Evolutionary conservation across 495 filamentous ascomycete genomes (phyloP).

Genomic region (Sphaerosporella brunnea): DNA sequence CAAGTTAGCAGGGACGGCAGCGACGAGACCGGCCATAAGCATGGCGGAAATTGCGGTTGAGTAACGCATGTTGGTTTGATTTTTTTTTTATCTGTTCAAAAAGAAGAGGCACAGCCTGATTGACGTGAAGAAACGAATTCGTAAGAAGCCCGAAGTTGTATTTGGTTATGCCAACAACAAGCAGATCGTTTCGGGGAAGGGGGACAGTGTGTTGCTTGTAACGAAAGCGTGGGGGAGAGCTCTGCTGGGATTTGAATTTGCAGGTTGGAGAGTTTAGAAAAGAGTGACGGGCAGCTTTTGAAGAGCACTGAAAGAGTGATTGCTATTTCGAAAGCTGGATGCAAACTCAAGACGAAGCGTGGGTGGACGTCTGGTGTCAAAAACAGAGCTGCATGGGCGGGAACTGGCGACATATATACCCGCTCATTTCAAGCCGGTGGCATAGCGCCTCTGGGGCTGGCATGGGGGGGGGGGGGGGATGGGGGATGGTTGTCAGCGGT

Average conservation of each 20-base stretch:
- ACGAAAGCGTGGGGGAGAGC: too few relatives aligned
- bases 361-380: constrained; percentile 15
- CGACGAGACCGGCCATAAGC: background rate
- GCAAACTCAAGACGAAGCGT: constrained; percentile 6
- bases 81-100: constrained; percentile 4
- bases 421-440: background rate
- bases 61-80: background rate
- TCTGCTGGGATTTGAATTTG: constrained; percentile 2
- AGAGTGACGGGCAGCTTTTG: constrained; percentile 16
- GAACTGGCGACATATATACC: constrained; percentile 20
- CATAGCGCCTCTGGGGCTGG: too few relatives aligned
- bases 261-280: constrained; percentile 10
- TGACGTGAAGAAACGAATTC: too few relatives aligned
- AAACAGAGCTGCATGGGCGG: constrained; percentile 4
- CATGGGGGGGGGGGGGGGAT: background rate
- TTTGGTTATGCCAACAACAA: constrained; percentile 8
- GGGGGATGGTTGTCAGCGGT: too few relatives aligned
- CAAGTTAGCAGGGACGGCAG: background rate
- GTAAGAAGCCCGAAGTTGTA: too few relatives aligned
- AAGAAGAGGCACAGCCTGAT: constrained; percentile 16
- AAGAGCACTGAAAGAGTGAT: constrained; percentile 27
- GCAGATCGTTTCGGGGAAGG: background rate
- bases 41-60: background rate
- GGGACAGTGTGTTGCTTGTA: background rate
- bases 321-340: constrained; percentile 17